Percentiles rank a stretch among this genome's conserved stretches.
Evolutionary conservation across 768 basidiomycete genomes (phyloP).

Genomic region (Phlebiopsis flavidoalba): DNA sequence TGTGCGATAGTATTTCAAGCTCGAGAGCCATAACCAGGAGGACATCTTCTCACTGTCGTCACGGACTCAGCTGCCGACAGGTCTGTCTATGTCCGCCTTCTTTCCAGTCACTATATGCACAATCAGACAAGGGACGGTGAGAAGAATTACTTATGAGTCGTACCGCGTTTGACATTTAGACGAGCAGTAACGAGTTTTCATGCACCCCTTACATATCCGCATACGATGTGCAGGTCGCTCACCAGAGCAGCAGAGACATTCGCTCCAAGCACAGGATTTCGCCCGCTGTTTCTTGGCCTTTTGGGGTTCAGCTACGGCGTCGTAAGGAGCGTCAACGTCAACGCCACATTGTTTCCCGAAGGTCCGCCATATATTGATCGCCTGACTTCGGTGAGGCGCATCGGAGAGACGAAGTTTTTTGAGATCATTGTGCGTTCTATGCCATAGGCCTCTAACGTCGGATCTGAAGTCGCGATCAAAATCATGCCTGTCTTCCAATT

Average conservation of each 20-base stretch:
- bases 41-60: too few species aligned
- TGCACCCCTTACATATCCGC: background rate
- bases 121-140: background rate
- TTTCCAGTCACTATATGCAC: background rate
- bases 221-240: background rate
- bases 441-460: background rate
- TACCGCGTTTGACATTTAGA: background rate
- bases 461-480: background rate
- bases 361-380: background rate
- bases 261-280: background rate
- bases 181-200: background rate
- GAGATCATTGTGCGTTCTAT: background rate
- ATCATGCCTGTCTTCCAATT: background rate
- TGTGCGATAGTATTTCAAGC: too few species aligned
- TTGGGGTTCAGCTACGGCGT: background rate
- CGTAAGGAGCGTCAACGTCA: slow-evolving; percentile 1
- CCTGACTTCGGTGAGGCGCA: background rate
- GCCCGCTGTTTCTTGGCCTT: background rate
- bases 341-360: background rate
- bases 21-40: too few species aligned
- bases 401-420: background rate
- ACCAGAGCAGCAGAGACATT: background rate
- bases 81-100: background rate
- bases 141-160: background rate
- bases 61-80: background rate